Evolutionary conservation across 495 filamentous ascomycete species (phyloP).

Genomic region (Neurospora sp.): DNA sequence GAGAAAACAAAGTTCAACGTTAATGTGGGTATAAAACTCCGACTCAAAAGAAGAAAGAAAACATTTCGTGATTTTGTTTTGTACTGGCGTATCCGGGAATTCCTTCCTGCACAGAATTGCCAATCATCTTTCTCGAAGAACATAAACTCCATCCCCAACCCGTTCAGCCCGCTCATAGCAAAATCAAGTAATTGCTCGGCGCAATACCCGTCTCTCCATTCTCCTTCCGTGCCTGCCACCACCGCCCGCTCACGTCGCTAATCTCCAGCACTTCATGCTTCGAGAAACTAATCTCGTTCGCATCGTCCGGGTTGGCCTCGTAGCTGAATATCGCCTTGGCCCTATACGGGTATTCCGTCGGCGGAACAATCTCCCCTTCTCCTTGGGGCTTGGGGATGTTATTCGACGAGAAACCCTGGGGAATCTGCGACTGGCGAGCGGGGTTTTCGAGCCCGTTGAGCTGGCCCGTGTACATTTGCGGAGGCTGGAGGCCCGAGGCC

Average conservation of each 20-base stretch:
- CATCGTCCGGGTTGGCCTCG: slow-evolving; percentile 92
- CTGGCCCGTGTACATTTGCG: slow-evolving; percentile 96
- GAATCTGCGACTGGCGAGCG: slow-evolving; percentile 63
- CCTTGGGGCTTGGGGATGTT: slow-evolving; percentile 23
- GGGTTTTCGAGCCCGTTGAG: slow-evolving; percentile 94
- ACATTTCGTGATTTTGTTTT: neutral
- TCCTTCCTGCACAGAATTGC: neutral
- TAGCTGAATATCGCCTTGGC: slow-evolving; percentile 99
- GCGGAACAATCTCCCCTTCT: slow-evolving; percentile 59
- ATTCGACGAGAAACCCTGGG: slow-evolving; percentile 21
- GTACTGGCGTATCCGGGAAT: neutral
- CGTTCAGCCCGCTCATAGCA: slow-evolving; percentile 54
- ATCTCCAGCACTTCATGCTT: slow-evolving; percentile 97
- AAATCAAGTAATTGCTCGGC: slow-evolving; percentile 93
- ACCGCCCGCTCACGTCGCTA: slow-evolving; percentile 90
- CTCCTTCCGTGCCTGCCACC: slow-evolving; percentile 97
- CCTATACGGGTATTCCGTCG: slow-evolving; percentile 91
- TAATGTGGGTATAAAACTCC: neutral
- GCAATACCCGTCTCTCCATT: slow-evolving; percentile 95
- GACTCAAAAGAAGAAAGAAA: neutral
- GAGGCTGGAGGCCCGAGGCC: slow-evolving; percentile 55
- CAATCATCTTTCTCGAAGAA: neutral
- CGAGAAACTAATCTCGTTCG: slow-evolving; percentile 93
- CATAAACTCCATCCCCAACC: neutral
- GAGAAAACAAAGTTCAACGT: neutral